These are phyloP conservation scores for Hsuehochloa calcarea DNA, from an alignment of 176 grass and related monocot species.

Conservation along the genomic window DNA sequence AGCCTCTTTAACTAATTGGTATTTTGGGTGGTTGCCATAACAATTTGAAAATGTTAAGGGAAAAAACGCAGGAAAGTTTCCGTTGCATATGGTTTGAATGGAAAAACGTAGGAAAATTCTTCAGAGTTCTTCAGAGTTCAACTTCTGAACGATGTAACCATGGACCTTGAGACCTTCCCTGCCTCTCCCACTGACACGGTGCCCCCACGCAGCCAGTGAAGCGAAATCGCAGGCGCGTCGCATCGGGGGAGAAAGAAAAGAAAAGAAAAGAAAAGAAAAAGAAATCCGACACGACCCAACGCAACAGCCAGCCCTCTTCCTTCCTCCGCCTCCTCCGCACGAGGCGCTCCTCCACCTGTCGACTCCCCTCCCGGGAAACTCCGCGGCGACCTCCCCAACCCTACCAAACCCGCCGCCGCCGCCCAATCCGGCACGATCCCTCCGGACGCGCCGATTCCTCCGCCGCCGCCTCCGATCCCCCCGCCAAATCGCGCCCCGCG, in stretches of 20 bases:
- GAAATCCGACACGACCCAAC: neutral
- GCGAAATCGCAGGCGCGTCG: no score
- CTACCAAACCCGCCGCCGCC: neutral
- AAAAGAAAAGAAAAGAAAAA: neutral
- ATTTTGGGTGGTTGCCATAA: no score
- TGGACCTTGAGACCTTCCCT: no score
- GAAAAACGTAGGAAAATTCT: no score
- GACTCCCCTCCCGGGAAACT: neutral
- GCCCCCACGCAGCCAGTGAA: no score
- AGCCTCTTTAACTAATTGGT: no score
- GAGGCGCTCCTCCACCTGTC: neutral
- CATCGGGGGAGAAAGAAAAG: neutral
- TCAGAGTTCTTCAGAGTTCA: no score
- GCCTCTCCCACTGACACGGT: no score
- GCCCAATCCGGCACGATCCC: neutral
- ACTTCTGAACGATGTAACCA: no score
- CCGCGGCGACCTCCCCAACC: neutral
- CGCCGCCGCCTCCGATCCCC: neutral
- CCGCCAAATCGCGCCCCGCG: neutral
- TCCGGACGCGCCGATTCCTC: neutral
- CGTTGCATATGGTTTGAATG: no score
- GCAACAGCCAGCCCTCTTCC: neutral
- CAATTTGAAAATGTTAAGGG: no score
- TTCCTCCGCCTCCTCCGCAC: neutral
- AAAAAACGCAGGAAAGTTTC: no score